phyloP scores from a whole-genome alignment of 2,329 filamentous ascomycete species.

The Aureobasidium vineae region DNA sequence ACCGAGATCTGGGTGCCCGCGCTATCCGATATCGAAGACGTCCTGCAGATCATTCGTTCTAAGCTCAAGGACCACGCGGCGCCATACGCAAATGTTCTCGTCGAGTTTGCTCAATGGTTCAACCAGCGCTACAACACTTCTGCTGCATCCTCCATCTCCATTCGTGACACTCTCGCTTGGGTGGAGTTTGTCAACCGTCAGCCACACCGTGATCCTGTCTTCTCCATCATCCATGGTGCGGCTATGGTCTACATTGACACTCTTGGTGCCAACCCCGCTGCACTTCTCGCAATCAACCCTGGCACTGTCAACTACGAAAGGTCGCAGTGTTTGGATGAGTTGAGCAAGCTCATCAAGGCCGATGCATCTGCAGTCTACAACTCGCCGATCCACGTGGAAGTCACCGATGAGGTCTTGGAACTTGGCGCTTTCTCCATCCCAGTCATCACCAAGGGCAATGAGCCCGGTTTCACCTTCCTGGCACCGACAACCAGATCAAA shows the following conservation, averaged over 20 bases:
- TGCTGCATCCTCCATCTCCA: slow-evolving; percentile 74
- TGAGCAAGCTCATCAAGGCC: slow-evolving; percentile 63
- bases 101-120: slow-evolving; percentile 92
- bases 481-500: slow-evolving; percentile 89
- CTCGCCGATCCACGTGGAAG: slow-evolving; percentile 57
- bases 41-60: slow-evolving; percentile 77
- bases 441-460: slow-evolving; percentile 32
- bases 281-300: slow-evolving; percentile 70
- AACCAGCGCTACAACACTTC: slow-evolving; percentile 74
- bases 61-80: slow-evolving; percentile 61
- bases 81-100: slow-evolving; percentile 66
- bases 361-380: slow-evolving; percentile 67
- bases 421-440: slow-evolving; percentile 74
- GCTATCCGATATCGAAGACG: slow-evolving; percentile 78
- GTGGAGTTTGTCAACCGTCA: slow-evolving; percentile 80
- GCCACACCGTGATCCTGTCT: slow-evolving; percentile 25
- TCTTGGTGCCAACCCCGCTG: slow-evolving; percentile 90
- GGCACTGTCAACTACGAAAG: slow-evolving; percentile 70
- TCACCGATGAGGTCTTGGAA: slow-evolving; percentile 55
- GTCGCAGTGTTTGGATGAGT: slow-evolving; percentile 66
- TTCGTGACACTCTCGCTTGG: slow-evolving; percentile 91
- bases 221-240: slow-evolving; percentile 72
- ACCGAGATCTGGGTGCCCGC: slow-evolving; percentile 98
- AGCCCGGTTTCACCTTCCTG: slow-evolving; percentile 71
- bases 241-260: slow-evolving; percentile 96